Percentiles rank a stretch among this genome's conserved stretches.
Conservation (phyloP, 257 asterid species). For the Solanum sparsipilum region DNA sequence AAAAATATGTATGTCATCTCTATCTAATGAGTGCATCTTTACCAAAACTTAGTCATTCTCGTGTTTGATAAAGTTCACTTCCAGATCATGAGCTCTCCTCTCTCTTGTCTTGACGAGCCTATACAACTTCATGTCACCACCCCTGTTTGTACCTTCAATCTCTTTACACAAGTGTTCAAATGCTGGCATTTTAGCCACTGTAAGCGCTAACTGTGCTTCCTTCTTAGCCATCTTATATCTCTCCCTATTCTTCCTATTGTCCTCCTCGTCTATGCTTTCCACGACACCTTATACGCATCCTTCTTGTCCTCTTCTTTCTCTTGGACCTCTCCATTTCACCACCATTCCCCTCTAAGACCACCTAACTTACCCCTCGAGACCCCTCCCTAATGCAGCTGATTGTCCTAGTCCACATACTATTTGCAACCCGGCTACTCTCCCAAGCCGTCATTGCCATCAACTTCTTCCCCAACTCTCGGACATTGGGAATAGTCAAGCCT, state of each 20-base stretch:
- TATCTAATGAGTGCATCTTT: not conserved
- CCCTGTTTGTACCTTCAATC: not conserved
- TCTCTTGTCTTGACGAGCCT: not conserved
- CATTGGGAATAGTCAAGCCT: not conserved
- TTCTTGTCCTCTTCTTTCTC: not conserved
- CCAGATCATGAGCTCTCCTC: not conserved
- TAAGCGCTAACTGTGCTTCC: not conserved
- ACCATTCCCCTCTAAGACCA: not conserved
- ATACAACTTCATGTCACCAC: not conserved
- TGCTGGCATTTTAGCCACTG: not conserved
- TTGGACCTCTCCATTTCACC: not conserved
- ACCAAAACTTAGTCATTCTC: not conserved
- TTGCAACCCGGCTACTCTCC: not conserved
- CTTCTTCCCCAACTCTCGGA: not conserved
- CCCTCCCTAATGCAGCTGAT: not conserved
- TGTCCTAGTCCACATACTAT: not conserved
- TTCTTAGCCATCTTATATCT: not conserved
- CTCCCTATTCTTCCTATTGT: not conserved
- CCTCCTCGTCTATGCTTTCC: not conserved
- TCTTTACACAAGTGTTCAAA: not conserved
- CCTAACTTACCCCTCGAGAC: not conserved
- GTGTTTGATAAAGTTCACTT: not conserved
- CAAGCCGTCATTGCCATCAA: not conserved
- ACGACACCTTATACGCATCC: not conserved
- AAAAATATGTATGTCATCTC: not conserved